Conservation (phyloP, 805 yeast genomes). For the Nakazawaea pomicola region DNA sequence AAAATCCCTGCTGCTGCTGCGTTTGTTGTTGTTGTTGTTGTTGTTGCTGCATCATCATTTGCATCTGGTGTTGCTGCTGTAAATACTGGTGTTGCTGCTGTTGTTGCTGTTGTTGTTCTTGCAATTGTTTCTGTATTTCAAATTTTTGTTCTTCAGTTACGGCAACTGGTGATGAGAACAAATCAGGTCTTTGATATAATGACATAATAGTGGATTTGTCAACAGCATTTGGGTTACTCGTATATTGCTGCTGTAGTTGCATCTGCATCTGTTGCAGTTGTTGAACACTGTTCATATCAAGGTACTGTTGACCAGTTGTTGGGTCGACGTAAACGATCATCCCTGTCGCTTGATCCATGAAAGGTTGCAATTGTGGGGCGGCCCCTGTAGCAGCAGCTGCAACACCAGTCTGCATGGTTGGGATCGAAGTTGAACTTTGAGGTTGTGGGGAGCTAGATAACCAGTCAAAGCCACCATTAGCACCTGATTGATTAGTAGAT, state of each 20-base stretch:
- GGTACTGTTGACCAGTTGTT: slow-evolving; percentile 53
- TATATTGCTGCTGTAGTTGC: slow-evolving; percentile 14
- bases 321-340: slow-evolving; percentile 61
- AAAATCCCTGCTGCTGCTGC: slow-evolving; percentile 8
- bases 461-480: slow-evolving; percentile 7
- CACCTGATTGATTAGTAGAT: slow-evolving; percentile 22
- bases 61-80: slow-evolving; percentile 11
- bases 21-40: slow-evolving; percentile 13
- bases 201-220: slow-evolving; percentile 35
- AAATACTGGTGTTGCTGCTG: slow-evolving; percentile 13
- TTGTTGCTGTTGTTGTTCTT: slow-evolving; percentile 15
- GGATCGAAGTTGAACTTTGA: slow-evolving; percentile 27
- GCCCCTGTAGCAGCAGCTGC: slow-evolving; percentile 24
- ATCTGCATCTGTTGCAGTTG: slow-evolving; percentile 12
- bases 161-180: slow-evolving; percentile 25
- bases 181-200: slow-evolving; percentile 36
- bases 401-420: slow-evolving; percentile 3
- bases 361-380: slow-evolving; percentile 54
- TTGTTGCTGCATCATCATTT: slow-evolving; percentile 9
- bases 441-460: slow-evolving; percentile 7
- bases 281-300: slow-evolving; percentile 33
- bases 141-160: slow-evolving; percentile 16
- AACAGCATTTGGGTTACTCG: slow-evolving; percentile 19
- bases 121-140: slow-evolving; percentile 3
- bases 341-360: slow-evolving; percentile 69